Percentiles rank a stretch among this genome's conserved stretches.
Conservation (phyloP, 345 rosid genomes). For the Geranium rotundifolium region DNA sequence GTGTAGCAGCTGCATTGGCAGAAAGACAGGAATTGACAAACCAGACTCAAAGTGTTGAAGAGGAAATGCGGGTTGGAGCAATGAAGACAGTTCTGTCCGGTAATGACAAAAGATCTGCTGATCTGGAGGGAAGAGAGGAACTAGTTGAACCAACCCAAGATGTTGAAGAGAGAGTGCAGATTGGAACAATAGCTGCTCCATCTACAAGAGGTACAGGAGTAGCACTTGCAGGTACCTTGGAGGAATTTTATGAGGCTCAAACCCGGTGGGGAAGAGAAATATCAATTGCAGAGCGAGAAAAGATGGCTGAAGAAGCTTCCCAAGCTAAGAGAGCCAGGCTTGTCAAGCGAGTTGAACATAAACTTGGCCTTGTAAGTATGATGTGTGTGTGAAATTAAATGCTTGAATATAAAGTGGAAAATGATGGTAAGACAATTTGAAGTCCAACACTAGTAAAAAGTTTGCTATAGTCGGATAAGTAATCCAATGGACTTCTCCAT, state of each 20-base stretch:
- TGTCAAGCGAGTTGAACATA: conserved; percentile 66
- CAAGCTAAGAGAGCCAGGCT: conserved; percentile 51
- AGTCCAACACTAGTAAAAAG: no score
- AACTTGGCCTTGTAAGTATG: conserved; percentile 62
- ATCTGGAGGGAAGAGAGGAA: neutral
- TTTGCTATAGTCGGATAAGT: no score
- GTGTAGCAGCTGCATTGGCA: conserved; percentile 72
- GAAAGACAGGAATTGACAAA: conserved; percentile 73
- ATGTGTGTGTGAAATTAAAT: conserved; percentile 1
- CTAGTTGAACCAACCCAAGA: neutral
- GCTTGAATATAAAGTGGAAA: no score
- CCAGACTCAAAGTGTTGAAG: conserved; percentile 77
- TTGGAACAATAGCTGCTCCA: neutral
- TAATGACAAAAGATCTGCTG: conserved; percentile 7
- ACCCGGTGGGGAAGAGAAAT: conserved; percentile 82
- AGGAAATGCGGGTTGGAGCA: conserved; percentile 43
- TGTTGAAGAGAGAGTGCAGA: conserved; percentile 2
- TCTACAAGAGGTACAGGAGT: conserved; percentile 23
- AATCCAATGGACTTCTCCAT: no score
- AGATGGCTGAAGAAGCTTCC: conserved; percentile 84
- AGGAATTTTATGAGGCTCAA: conserved; percentile 97
- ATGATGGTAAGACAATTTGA: no score
- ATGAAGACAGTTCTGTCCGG: conserved; percentile 38
- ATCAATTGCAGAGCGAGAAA: conserved; percentile 67
- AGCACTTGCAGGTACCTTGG: conserved; percentile 79